Evolutionary conservation across 305 asterid species (phyloP).

Genomic region (Solanum hybrid): DNA sequence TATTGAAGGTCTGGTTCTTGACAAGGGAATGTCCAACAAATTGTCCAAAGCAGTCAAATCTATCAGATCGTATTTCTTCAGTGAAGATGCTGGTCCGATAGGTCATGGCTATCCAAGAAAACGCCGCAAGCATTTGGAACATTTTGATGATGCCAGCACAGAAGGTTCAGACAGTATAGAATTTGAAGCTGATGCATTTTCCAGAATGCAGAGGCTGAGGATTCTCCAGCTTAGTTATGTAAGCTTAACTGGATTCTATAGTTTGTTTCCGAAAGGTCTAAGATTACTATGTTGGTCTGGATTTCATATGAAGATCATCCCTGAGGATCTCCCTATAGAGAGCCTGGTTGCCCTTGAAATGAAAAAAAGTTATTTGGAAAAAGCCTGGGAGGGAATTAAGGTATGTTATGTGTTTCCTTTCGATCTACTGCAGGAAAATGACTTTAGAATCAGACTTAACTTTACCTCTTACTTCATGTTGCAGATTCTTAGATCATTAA

Average conservation of each 20-base stretch:
- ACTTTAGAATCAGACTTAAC: background rate
- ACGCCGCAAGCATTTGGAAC: background rate
- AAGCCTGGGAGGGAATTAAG: slow-evolving; percentile 10
- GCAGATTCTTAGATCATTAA: slow-evolving; percentile 10
- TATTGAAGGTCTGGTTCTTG: slow-evolving; percentile 5
- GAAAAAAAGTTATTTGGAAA: slow-evolving; percentile 4
- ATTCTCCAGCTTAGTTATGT: slow-evolving; percentile 12
- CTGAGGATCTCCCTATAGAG: slow-evolving; percentile 8
- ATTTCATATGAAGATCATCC: slow-evolving; percentile 9
- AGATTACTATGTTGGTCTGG: slow-evolving; percentile 11
- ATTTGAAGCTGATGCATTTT: slow-evolving; percentile 11
- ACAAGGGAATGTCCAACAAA: background rate
- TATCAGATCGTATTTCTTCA: background rate
- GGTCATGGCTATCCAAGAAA: background rate
- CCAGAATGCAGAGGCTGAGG: slow-evolving; percentile 10
- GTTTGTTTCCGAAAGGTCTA: background rate
- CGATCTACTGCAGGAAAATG: background rate
- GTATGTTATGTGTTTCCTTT: slow-evolving; percentile 2
- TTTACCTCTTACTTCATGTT: background rate
- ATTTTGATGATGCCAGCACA: background rate
- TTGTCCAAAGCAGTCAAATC: background rate
- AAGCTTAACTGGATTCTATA: slow-evolving; percentile 4
- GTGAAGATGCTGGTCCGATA: background rate
- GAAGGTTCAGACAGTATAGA: background rate
- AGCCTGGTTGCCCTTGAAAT: slow-evolving; percentile 13